Percentiles rank a stretch among this genome's conserved stretches.
Conservation (phyloP, 1,139 yeast species). For the Kluyveromyces sp. region DNA sequence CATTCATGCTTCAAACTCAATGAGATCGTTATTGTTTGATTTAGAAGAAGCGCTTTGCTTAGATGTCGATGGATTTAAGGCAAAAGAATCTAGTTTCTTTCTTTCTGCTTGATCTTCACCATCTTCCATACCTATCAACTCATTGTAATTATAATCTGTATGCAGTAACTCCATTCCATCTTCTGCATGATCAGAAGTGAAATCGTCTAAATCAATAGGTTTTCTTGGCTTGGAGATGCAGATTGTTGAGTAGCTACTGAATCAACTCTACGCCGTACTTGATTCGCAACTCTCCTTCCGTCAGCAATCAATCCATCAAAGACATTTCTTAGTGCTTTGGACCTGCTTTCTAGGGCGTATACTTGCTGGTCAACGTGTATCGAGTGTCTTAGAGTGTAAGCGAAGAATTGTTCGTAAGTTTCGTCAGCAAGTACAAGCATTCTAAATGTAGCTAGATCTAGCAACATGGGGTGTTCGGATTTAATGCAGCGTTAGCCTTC, state of each 20-base stretch:
- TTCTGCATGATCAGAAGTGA: conserved; percentile 16
- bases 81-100: conserved; percentile 7
- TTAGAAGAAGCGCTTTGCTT: not conserved
- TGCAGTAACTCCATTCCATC: conserved; percentile 18
- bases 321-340: conserved; percentile 71
- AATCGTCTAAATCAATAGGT: conserved; percentile 24
- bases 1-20: conserved; percentile 22
- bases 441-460: conserved; percentile 83
- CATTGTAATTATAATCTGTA: conserved; percentile 18
- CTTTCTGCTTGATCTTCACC: conserved; percentile 10
- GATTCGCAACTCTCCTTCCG: conserved; percentile 82
- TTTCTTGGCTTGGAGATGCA: conserved; percentile 7
- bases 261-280: conserved; percentile 82
- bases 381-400: conserved; percentile 55
- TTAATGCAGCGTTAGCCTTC: conserved; percentile 68
- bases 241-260: conserved; percentile 28
- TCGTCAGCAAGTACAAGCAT: conserved; percentile 95
- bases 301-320: conserved; percentile 89
- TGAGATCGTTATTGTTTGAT: conserved; percentile 4
- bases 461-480: conserved; percentile 68
- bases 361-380: conserved; percentile 58
- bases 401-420: conserved; percentile 77
- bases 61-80: not conserved
- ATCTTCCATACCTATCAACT: conserved; percentile 10
- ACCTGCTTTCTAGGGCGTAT: conserved; percentile 39